A percentile compares a stretch with the other conserved stretches of the same genome.
Evolutionary conservation across 139 green algal species (phyloP).

Genomic region (Nannochloris sp.): DNA sequence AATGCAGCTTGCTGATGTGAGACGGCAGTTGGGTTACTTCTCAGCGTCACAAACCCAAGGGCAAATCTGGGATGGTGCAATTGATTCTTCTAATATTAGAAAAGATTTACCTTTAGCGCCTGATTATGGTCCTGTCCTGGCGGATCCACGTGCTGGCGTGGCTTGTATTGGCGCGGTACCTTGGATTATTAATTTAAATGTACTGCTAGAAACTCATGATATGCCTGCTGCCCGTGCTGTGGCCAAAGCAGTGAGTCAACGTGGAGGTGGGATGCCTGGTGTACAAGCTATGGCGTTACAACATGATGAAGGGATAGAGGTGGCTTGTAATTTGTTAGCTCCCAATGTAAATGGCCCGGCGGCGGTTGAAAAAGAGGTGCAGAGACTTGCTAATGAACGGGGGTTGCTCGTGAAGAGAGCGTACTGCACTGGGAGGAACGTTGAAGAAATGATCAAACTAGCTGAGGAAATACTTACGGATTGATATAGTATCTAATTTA

Average conservation of each 20-base stretch:
- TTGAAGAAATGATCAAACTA: slow-evolving; percentile 9
- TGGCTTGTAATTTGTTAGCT: slow-evolving; percentile 77
- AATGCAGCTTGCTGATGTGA: slow-evolving; percentile 50
- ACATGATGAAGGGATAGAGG: slow-evolving; percentile 37
- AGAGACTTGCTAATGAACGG: slow-evolving; percentile 13
- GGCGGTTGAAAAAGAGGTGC: slow-evolving; percentile 11
- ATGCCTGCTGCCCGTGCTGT: slow-evolving; percentile 31
- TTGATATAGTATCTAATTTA: too few relatives aligned
- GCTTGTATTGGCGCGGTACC: slow-evolving; percentile 48
- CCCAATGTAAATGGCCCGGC: background rate
- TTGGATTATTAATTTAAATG: slow-evolving; percentile 80
- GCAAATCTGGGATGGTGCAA: background rate
- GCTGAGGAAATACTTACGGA: too few relatives aligned
- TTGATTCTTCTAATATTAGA: too few relatives aligned
- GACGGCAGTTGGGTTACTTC: slow-evolving; percentile 43
- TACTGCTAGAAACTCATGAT: slow-evolving; percentile 42
- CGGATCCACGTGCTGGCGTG: slow-evolving; percentile 29
- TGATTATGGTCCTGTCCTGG: slow-evolving; percentile 17
- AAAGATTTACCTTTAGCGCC: slow-evolving; percentile 15
- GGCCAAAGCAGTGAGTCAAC: slow-evolving; percentile 45
- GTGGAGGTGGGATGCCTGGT: slow-evolving; percentile 55
- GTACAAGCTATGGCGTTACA: slow-evolving; percentile 72
- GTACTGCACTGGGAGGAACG: slow-evolving; percentile 21
- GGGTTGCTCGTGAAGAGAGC: slow-evolving; percentile 1
- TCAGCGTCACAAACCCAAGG: background rate